Evolutionary conservation across 495 filamentous ascomycete genomes (phyloP).

Genomic region (Endocarpon pusillum): DNA sequence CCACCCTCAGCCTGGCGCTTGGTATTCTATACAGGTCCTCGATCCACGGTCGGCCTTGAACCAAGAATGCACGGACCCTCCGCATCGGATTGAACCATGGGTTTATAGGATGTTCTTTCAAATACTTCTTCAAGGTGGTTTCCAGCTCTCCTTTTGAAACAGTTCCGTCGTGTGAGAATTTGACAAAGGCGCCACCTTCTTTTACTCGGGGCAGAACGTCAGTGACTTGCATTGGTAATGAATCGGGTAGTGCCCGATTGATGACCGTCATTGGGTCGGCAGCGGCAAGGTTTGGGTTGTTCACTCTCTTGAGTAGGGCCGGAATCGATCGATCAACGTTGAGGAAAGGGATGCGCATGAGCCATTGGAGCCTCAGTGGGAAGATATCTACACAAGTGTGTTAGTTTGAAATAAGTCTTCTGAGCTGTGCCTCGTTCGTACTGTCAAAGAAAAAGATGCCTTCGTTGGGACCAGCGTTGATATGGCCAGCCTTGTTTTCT

Average conservation of each 20-base stretch:
- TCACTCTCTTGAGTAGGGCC: conserved; percentile 44
- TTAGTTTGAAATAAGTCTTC: conserved; percentile 4
- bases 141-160: conserved; percentile 38
- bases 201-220: conserved; percentile 69
- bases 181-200: conserved; percentile 88
- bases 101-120: conserved; percentile 53
- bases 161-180: conserved; percentile 48
- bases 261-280: conserved; percentile 48
- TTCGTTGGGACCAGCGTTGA: conserved; percentile 50
- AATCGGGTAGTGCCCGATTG: conserved; percentile 39
- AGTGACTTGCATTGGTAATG: conserved; percentile 47
- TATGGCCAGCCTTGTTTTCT: conserved; percentile 54
- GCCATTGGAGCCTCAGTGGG: conserved; percentile 55
- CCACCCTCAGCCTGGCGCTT: conserved; percentile 53
- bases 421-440: conserved; percentile 23
- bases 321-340: conserved; percentile 35
- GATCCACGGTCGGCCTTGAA: conserved; percentile 79
- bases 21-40: conserved; percentile 83
- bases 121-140: conserved; percentile 29
- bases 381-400: conserved; percentile 47
- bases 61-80: conserved; percentile 47
- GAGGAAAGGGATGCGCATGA: conserved; percentile 42
- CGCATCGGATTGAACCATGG: conserved; percentile 82
- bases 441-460: conserved; percentile 81
- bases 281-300: conserved; percentile 38